A percentile compares a stretch with the other conserved stretches of the same genome.
These are phyloP conservation scores for Entomortierella beljakovae DNA, from an alignment of 192 early-diverging fungal species.

Conservation along the genomic window DNA sequence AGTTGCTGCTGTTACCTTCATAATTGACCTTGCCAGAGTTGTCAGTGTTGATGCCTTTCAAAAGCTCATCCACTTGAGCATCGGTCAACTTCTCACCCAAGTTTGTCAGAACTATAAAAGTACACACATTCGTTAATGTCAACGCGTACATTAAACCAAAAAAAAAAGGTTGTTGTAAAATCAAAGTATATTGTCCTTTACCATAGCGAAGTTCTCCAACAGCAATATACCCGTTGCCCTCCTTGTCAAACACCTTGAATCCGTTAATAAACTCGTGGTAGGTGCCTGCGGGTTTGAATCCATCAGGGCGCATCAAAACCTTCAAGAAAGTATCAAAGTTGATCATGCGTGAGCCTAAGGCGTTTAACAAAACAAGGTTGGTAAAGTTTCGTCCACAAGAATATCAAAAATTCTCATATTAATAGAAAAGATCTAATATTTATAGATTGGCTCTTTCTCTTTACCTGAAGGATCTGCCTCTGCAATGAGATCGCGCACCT, in stretches of 20 bases:
- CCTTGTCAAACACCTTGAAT: conserved; percentile 91
- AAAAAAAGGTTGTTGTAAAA: too few species aligned
- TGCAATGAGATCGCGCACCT: conserved; percentile 73
- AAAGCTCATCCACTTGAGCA: conserved; percentile 81
- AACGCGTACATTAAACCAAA: not conserved
- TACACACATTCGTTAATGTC: not conserved
- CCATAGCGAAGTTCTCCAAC: conserved; percentile 83
- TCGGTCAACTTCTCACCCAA: conserved; percentile 85
- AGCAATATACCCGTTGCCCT: conserved; percentile 80
- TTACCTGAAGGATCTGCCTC: conserved; percentile 57
- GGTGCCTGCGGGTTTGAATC: conserved; percentile 77
- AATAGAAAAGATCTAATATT: not conserved
- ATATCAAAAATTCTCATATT: not conserved
- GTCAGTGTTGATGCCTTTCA: conserved; percentile 80
- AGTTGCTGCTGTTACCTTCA: conserved; percentile 73
- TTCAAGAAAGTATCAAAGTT: conserved; percentile 78
- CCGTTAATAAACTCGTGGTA: conserved; percentile 86
- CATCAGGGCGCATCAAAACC: conserved; percentile 77
- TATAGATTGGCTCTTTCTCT: too few species aligned
- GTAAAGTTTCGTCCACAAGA: not conserved
- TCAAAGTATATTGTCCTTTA: conserved; percentile 25
- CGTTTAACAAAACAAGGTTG: not conserved
- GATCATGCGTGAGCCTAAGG: conserved; percentile 29
- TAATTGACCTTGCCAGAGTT: conserved; percentile 87
- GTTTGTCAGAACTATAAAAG: conserved; percentile 74